phyloP scores from a whole-genome alignment of 345 rosid genomes.

The Rhodomyrtus tomentosa region DNA sequence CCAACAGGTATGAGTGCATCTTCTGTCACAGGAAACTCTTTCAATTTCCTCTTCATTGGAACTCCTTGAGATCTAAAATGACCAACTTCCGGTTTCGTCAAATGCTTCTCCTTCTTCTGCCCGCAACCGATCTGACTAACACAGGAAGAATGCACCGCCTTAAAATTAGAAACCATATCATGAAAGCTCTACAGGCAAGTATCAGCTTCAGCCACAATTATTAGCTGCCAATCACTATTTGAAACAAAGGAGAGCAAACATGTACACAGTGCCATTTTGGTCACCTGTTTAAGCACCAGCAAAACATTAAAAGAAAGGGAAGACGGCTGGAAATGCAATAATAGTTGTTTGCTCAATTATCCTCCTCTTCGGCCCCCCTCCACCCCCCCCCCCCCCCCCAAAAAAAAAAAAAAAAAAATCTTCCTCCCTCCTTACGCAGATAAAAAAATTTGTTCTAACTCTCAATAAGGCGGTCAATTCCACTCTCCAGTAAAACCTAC shows the following conservation, averaged over 20 bases:
- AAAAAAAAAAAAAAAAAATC: no score
- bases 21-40: constrained; percentile 89
- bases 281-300: background rate
- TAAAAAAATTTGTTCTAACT: background rate
- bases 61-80: constrained; percentile 97
- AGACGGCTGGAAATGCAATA: background rate
- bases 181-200: background rate
- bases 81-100: constrained; percentile 86
- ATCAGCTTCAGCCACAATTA: background rate
- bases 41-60: constrained; percentile 83
- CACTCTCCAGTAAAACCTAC: background rate
- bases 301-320: background rate
- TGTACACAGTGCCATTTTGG: background rate
- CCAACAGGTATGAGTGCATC: constrained; percentile 88
- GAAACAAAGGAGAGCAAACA: background rate
- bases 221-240: background rate
- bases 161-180: background rate
- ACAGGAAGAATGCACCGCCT: constrained; percentile 14
- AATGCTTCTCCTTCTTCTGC: constrained; percentile 88
- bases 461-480: background rate
- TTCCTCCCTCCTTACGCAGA: background rate
- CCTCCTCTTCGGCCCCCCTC: no score
- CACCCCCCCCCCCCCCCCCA: no score
- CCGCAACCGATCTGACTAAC: constrained; percentile 83
- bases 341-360: background rate